phyloP scores from a whole-genome alignment of 768 basidiomycete species.

The Lentinus tigrinus region DNA sequence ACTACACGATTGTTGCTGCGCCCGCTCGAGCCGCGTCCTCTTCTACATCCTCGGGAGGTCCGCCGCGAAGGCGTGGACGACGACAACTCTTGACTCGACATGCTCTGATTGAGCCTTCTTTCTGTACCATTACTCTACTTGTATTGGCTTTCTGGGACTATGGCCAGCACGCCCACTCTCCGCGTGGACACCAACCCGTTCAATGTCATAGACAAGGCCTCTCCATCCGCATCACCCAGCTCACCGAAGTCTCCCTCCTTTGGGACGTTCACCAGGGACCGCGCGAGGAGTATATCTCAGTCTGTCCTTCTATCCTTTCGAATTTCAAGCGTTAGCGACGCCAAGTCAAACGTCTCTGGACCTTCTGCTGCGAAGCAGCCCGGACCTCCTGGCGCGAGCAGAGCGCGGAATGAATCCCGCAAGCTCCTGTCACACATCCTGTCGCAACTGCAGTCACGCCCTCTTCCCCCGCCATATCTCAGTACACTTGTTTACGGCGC shows the following conservation, averaged over 20 bases:
- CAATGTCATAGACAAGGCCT: neutral
- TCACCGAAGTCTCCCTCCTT: slow-evolving; percentile 12
- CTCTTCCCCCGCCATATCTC: slow-evolving; percentile 51
- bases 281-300: slow-evolving; percentile 28
- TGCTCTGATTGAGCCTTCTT: too few relatives aligned
- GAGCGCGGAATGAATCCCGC: slow-evolving; percentile 58
- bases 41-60: neutral
- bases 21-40: neutral
- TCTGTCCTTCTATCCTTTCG: slow-evolving; percentile 27
- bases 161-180: slow-evolving; percentile 5
- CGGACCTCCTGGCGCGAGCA: slow-evolving; percentile 30
- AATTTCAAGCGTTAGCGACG: slow-evolving; percentile 27
- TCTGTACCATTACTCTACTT: too few relatives aligned
- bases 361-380: slow-evolving; percentile 17
- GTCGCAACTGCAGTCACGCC: slow-evolving; percentile 57
- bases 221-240: slow-evolving; percentile 1
- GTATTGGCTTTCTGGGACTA: neutral
- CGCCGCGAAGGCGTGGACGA: too few relatives aligned
- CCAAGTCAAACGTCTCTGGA: slow-evolving; percentile 17
- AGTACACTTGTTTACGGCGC: slow-evolving; percentile 30
- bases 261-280: slow-evolving; percentile 12
- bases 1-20: neutral
- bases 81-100: too few relatives aligned
- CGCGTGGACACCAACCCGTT: slow-evolving; percentile 19
- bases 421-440: slow-evolving; percentile 70